Conservation (phyloP, 805 yeast species). For the Lipomyces sp. region DNA sequence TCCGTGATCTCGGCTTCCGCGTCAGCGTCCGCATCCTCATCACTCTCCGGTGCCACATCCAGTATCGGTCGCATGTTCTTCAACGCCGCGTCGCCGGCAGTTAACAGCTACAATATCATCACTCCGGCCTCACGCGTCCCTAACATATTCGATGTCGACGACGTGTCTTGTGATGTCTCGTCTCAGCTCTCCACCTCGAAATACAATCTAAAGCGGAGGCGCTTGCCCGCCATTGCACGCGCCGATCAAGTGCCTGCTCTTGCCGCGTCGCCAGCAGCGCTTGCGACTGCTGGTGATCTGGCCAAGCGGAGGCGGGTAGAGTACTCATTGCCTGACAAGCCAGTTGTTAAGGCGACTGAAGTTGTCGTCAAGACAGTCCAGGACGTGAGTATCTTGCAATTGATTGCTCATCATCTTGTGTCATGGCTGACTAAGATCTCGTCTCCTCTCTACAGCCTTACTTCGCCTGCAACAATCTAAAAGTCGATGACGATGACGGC, state of each 20-base stretch:
- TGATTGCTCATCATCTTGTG: not conserved
- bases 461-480: constrained; percentile 1
- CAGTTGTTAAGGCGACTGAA: constrained; percentile 34
- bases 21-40: constrained; percentile 16
- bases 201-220: too few species aligned
- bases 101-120: not conserved
- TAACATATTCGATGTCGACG: not conserved
- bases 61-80: constrained; percentile 9
- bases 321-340: constrained; percentile 15
- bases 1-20: constrained; percentile 5
- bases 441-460: constrained; percentile 1
- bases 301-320: constrained; percentile 19
- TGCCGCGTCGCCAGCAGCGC: not conserved
- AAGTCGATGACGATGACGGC: constrained; percentile 39
- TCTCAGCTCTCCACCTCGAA: too few species aligned
- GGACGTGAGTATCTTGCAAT: constrained; percentile 22
- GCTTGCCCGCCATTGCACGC: too few species aligned
- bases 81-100: not conserved
- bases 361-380: constrained; percentile 32
- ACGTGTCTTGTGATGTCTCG: too few species aligned
- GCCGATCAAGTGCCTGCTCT: too few species aligned
- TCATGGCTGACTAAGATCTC: not conserved
- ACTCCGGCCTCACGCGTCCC: not conserved
- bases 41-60: constrained; percentile 12
- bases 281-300: not conserved